Conservation (phyloP, 805 yeast species). For the Saturnispora zaruensis region DNA sequence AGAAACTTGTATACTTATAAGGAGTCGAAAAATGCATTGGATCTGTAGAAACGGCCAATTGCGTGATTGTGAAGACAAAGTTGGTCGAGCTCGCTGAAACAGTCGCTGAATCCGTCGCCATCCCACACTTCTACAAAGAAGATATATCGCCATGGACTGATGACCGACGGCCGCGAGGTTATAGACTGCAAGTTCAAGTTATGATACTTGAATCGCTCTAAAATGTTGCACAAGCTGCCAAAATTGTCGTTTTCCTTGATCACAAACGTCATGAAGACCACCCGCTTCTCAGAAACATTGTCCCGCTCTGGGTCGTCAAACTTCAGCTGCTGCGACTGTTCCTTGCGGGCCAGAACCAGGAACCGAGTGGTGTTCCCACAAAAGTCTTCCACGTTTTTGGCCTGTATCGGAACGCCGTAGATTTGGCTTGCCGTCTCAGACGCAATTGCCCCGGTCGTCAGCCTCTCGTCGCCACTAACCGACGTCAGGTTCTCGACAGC, state of each 20-base stretch:
- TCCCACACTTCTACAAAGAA: conserved; percentile 67
- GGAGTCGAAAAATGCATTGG: conserved; percentile 20
- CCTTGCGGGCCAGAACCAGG: conserved; percentile 47
- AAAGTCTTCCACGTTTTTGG: conserved; percentile 58
- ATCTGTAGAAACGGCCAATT: conserved; percentile 40
- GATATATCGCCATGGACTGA: conserved; percentile 68
- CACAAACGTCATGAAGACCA: conserved; percentile 58
- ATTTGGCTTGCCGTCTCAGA: conserved; percentile 57
- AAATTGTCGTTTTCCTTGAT: conserved; percentile 54
- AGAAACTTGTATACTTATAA: neutral
- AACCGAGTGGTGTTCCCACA: conserved; percentile 80
- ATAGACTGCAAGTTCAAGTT: conserved; percentile 62
- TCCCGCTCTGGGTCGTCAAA: conserved; percentile 1
- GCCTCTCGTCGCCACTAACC: conserved; percentile 25
- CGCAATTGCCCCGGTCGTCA: conserved; percentile 61
- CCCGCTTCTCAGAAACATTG: conserved; percentile 15
- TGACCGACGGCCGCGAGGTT: conserved; percentile 66
- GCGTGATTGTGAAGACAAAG: conserved; percentile 44
- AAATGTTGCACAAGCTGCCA: conserved; percentile 65
- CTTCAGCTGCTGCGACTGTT: conserved; percentile 12
- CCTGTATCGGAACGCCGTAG: conserved; percentile 47
- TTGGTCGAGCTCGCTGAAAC: conserved; percentile 35
- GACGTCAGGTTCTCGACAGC: conserved; percentile 63
- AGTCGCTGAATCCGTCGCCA: conserved; percentile 23
- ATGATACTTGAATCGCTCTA: conserved; percentile 46